Conservation (phyloP, 78 protist genomes). For the Neovahlkampfia damariscottae region DNA sequence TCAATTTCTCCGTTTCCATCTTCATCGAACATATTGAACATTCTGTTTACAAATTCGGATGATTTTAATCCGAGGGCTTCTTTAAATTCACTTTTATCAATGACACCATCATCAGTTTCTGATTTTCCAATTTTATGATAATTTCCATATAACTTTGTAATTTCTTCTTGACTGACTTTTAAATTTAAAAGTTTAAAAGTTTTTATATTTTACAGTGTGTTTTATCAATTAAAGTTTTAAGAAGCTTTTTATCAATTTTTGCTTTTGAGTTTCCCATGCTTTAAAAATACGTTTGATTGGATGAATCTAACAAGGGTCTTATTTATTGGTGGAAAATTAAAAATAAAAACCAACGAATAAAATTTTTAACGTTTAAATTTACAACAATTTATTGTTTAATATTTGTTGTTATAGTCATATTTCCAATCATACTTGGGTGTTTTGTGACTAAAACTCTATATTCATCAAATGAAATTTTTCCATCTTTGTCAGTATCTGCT, state of each 20-base stretch:
- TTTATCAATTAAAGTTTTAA: too few relatives aligned
- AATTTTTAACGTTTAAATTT: too few relatives aligned
- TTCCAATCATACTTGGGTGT: constrained; percentile 14
- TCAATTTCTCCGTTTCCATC: constrained; percentile 10
- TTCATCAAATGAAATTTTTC: constrained; percentile 24
- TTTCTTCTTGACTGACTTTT: constrained; percentile 13
- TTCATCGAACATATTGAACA: constrained; percentile 26
- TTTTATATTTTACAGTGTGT: too few relatives aligned
- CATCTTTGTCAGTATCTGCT: constrained; percentile 14
- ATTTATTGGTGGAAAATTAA: too few relatives aligned
- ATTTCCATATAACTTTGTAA: constrained; percentile 16
- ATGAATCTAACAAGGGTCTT: too few relatives aligned
- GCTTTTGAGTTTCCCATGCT: too few relatives aligned
- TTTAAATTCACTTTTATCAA: constrained; percentile 32
- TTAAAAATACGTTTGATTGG: too few relatives aligned
- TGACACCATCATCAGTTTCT: constrained; percentile 18
- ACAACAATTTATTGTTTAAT: background rate
- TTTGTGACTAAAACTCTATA: background rate
- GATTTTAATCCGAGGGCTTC: constrained; percentile 7
- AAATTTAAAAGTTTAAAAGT: too few relatives aligned
- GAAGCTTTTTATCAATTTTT: too few relatives aligned
- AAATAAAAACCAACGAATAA: too few relatives aligned
- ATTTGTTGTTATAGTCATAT: constrained; percentile 2
- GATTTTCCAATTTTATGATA: constrained; percentile 13
- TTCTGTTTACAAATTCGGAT: constrained; percentile 4